These are phyloP conservation scores for Acer campestre DNA, from an alignment of 345 rosid species.

Conservation along the genomic window DNA sequence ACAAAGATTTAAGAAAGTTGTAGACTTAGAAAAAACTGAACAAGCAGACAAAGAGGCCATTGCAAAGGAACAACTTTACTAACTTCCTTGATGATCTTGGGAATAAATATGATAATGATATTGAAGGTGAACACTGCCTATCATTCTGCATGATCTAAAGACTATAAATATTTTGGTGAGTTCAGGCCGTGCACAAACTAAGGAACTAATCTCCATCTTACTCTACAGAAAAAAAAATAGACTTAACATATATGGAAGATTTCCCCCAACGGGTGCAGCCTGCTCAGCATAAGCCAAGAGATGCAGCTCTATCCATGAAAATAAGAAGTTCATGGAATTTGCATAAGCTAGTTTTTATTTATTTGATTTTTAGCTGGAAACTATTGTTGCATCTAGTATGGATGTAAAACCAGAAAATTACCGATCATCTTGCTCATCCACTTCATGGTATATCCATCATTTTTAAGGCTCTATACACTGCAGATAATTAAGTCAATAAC, in stretches of 20 bases:
- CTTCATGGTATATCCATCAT: conserved; percentile 10
- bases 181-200: neutral
- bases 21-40: neutral
- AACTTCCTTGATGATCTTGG: neutral
- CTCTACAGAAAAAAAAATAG: neutral
- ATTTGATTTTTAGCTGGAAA: neutral
- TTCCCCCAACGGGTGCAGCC: neutral
- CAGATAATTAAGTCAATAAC: neutral
- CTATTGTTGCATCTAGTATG: neutral
- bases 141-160: neutral
- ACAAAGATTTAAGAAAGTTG: neutral
- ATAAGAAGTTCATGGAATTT: neutral
- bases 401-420: neutral
- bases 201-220: neutral
- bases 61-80: neutral
- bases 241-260: neutral
- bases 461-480: neutral
- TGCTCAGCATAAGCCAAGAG: neutral
- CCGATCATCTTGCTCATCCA: neutral
- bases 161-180: neutral
- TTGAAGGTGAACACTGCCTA: neutral
- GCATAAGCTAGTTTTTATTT: neutral
- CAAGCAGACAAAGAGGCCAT: neutral
- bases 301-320: conserved; percentile 1
- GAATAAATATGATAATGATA: neutral